Base-by-base conservation (phyloP, 139 green algal genomes). In the Volvox reticuliferus region DNA sequence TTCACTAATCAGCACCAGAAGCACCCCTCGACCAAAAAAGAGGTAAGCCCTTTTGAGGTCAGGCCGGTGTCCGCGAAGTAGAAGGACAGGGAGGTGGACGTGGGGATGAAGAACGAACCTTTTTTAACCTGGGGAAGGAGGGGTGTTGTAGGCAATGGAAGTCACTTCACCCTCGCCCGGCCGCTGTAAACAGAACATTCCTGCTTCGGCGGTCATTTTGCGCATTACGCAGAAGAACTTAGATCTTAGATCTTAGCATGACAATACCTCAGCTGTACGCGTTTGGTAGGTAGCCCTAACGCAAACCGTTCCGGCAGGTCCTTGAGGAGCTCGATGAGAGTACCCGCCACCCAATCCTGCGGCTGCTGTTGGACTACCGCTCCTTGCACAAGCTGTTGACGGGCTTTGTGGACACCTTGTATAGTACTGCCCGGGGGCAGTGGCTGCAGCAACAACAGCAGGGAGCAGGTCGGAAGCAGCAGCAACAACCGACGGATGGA, bases 321-420 rank as follows among this genome's bases (percentile, higher is more conserved):
- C 88, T 98, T 30, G 83, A 97, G 91, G 95, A 96, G 91, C 80
- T 97, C 89, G 20, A 84, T 35, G 73, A 69, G 21, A 71, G 92
- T 35, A 81, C 81, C 50, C 89, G 62, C 1, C 93, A 97, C 71
- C 37, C 88, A 12, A 65, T 98, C 61, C 86, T 94, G 19, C 81
- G 61, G 9, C 71, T 96, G 83, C 95, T 98, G 37, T 82, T 95
- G 81, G 94, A 98, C 89, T 92, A 96, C 92, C 91, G 97, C 79
- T 96, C 90, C 65, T 86, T 97, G 0, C 77, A 32, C 44, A 98
- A 97, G 91, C 89, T 97, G 32, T 91, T 95, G 17, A 91, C 71
- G 12, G 88, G 89, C 75, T 97, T 95, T 55, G 62, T 94, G 19
- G 73, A 93, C 19, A 61, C 79, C 1, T 84, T 95, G n/a, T 55